Evolutionary conservation across 208 protist species (phyloP).

Genomic region (Porcisia deanei): DNA sequence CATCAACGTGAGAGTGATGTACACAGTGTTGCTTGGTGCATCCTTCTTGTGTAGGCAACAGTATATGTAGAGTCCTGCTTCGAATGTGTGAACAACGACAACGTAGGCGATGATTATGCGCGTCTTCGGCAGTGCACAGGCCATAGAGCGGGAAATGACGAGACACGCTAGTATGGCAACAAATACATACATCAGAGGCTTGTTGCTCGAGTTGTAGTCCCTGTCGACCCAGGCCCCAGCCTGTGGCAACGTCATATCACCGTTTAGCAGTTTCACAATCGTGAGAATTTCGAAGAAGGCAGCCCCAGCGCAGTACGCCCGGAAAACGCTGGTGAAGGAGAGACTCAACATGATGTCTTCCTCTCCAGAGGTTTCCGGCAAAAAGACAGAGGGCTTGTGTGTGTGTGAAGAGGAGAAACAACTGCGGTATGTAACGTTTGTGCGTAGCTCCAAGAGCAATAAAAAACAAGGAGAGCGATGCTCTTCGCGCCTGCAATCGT

Average conservation of each 20-base stretch:
- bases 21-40: constrained; percentile 9
- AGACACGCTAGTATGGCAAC: constrained; percentile 37
- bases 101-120: constrained; percentile 46
- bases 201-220: constrained; percentile 29
- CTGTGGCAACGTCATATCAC: constrained; percentile 18
- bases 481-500: background rate
- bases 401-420: background rate
- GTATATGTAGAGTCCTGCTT: constrained; percentile 29
- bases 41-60: constrained; percentile 35
- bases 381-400: background rate
- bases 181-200: constrained; percentile 40
- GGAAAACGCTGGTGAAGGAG: constrained; percentile 23
- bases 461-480: background rate
- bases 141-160: constrained; percentile 32
- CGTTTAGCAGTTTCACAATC: constrained; percentile 34
- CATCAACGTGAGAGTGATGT: constrained; percentile 34
- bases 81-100: constrained; percentile 39
- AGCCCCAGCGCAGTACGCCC: constrained; percentile 31
- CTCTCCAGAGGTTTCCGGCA: background rate
- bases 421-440: background rate
- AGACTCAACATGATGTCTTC: constrained; percentile 3
- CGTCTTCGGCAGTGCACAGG: constrained; percentile 38
- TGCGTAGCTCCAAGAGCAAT: background rate
- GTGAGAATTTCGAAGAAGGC: constrained; percentile 46
- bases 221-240: constrained; percentile 53